Percentiles rank a stretch among this genome's conserved stretches.
These are phyloP conservation scores for Kwoniella heveanensis DNA, from an alignment of 768 basidiomycete species.

Conservation along the genomic window DNA sequence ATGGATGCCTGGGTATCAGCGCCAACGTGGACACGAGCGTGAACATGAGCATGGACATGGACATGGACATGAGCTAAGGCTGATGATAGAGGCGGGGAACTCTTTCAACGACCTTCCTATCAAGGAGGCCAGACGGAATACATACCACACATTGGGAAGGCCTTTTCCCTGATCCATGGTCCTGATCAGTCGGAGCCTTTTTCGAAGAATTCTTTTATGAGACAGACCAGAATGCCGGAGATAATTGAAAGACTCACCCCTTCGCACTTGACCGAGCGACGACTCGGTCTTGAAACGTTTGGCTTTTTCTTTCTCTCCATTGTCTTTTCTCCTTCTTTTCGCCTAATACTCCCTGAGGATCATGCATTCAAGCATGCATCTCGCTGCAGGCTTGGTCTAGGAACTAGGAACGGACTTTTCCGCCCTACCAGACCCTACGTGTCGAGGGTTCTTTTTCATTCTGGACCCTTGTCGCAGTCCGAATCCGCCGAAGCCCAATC, in stretches of 20 bases:
- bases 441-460: neutral
- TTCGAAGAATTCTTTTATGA: neutral
- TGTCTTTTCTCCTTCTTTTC: neutral
- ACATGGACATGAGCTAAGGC: too few species aligned
- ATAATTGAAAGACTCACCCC: neutral
- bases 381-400: neutral
- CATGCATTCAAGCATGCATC: too few species aligned
- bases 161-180: too few species aligned
- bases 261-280: neutral
- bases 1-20: too few species aligned
- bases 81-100: too few species aligned
- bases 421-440: neutral
- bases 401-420: neutral
- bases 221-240: neutral
- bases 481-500: too few species aligned
- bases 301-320: neutral
- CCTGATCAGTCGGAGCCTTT: slow-evolving; percentile 1
- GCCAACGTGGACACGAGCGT: too few species aligned
- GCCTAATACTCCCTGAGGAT: too few species aligned
- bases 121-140: too few species aligned
- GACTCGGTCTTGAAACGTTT: slow-evolving; percentile 1
- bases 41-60: too few species aligned
- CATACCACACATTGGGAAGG: too few species aligned
- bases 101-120: too few species aligned
- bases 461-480: neutral